These are phyloP conservation scores for Sphaerulina vaccinii DNA, from an alignment of 2,329 filamentous ascomycete genomes.

Conservation along the genomic window DNA sequence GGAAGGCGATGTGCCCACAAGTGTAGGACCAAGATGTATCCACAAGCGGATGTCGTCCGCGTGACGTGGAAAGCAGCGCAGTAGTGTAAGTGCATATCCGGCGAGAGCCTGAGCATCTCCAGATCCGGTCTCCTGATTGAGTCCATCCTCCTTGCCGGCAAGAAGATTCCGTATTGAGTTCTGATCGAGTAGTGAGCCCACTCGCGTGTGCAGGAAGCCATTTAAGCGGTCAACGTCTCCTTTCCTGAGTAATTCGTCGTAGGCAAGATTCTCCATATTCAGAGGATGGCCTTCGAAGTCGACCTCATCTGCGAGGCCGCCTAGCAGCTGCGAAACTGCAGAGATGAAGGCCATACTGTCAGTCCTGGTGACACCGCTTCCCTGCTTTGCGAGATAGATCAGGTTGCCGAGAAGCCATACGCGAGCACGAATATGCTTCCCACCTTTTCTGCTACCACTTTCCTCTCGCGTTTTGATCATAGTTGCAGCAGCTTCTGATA, in stretches of 20 bases:
- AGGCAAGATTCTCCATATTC: conserved; percentile 35
- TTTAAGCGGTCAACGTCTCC: conserved; percentile 35
- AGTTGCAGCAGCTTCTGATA: conserved; percentile 26
- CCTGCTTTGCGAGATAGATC: conserved; percentile 45
- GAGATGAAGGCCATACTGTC: conserved; percentile 53
- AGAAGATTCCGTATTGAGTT: conserved; percentile 62
- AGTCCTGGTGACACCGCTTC: too few relatives aligned
- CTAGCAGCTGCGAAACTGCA: conserved; percentile 56
- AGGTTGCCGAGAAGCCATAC: conserved; percentile 61
- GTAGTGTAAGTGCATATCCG: conserved; percentile 79
- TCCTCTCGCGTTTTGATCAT: too few relatives aligned
- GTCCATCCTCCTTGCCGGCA: conserved; percentile 23
- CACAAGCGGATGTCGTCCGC: conserved; percentile 94
- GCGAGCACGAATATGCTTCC: conserved; percentile 39
- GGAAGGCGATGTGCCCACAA: conserved; percentile 58
- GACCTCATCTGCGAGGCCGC: conserved; percentile 56
- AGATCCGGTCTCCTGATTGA: conserved; percentile 30
- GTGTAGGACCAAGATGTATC: conserved; percentile 67
- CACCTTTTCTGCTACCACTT: too few relatives aligned
- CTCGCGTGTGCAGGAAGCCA: conserved; percentile 60
- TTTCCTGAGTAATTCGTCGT: conserved; percentile 49
- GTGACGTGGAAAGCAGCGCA: conserved; percentile 77
- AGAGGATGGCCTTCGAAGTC: conserved; percentile 47
- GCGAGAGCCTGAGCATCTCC: conserved; percentile 71
- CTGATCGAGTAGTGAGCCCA: conserved; percentile 71